Conservation (phyloP, 2,329 filamentous ascomycete genomes). For the Talaromyces sp. region DNA sequence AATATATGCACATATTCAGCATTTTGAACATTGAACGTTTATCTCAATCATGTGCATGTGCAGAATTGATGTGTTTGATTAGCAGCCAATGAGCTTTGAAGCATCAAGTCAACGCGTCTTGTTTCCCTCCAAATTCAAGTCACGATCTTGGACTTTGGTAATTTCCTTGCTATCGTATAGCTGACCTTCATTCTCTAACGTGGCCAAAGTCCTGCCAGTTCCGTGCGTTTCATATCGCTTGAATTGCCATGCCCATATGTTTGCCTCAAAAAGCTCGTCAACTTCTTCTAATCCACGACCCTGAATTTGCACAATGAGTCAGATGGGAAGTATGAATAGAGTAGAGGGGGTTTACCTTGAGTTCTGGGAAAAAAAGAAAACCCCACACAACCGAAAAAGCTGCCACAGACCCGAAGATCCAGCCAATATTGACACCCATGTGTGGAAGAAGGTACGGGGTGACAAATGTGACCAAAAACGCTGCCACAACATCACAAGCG, state of each 20-base stretch:
- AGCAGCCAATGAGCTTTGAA: no score
- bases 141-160: neutral
- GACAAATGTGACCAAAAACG: neutral
- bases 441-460: neutral
- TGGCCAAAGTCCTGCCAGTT: neutral
- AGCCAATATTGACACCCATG: neutral
- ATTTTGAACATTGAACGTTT: no score
- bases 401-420: neutral
- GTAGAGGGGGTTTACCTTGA: neutral
- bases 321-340: neutral
- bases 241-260: neutral
- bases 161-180: neutral
- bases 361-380: neutral
- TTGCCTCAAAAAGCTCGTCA: neutral
- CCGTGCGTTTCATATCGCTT: neutral
- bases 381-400: neutral
- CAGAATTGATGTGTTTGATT: no score
- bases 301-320: neutral
- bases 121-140: no score
- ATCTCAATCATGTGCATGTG: no score
- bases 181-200: neutral
- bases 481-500: neutral
- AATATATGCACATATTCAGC: no score
- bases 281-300: neutral
- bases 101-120: no score